Percentiles rank a stretch among this genome's conserved stretches.
phyloP scores from a whole-genome alignment of 306 rosid species.

The Dalbergia cultrata region DNA sequence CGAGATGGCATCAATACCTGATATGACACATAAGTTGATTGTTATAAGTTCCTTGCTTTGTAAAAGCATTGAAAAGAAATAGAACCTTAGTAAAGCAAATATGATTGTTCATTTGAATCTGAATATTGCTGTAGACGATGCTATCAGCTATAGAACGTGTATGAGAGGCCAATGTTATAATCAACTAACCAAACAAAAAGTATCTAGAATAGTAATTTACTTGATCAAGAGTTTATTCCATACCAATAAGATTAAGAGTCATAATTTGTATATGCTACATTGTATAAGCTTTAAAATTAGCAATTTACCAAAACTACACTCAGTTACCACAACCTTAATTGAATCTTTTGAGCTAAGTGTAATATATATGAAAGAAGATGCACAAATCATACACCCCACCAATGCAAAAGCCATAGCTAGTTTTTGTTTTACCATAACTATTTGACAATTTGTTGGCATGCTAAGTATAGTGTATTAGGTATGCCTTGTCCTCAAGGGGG shows the following conservation, averaged over 20 bases:
- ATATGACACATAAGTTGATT: too few relatives aligned
- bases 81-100: too few relatives aligned
- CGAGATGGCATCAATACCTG: too few relatives aligned
- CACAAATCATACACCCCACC: background rate
- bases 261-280: background rate
- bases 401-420: constrained; percentile 28
- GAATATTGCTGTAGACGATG: too few relatives aligned
- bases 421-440: background rate
- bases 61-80: too few relatives aligned
- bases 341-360: too few relatives aligned
- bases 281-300: background rate
- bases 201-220: background rate
- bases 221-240: too few relatives aligned
- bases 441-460: constrained; percentile 13
- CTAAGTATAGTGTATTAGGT: background rate
- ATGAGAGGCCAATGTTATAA: constrained; percentile 18
- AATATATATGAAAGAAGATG: background rate
- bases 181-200: background rate
- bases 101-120: background rate
- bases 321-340: background rate
- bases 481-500: constrained; percentile 3
- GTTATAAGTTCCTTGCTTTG: too few relatives aligned
- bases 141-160: background rate
- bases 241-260: background rate
- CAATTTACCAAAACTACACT: background rate